These are phyloP conservation scores for Waltiozyma sp. DNA, from an alignment of 1,139 yeast genomes.

Conservation along the genomic window DNA sequence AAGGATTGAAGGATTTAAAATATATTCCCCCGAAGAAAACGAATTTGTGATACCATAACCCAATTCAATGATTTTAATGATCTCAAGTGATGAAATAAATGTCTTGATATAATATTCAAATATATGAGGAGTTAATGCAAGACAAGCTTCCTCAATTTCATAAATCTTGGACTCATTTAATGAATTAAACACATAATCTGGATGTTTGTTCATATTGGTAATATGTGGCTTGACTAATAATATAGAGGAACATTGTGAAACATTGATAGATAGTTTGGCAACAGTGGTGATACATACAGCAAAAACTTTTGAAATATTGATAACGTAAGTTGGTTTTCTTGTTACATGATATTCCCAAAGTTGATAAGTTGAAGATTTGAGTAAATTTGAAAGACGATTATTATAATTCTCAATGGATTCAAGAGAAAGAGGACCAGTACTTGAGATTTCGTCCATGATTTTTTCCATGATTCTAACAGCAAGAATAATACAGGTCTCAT, in stretches of 20 bases:
- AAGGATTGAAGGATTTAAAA: constrained; percentile 2
- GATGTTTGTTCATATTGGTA: constrained; percentile 13
- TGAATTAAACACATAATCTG: constrained; percentile 18
- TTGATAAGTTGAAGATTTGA: constrained; percentile 12
- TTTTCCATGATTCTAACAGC: constrained; percentile 24
- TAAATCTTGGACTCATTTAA: constrained; percentile 18
- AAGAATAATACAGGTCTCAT: constrained; percentile 17
- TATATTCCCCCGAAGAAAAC: constrained; percentile 1
- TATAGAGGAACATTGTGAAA: constrained; percentile 18
- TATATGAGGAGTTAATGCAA: constrained; percentile 9
- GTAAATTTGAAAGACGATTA: constrained; percentile 14
- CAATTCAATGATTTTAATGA: constrained; percentile 11
- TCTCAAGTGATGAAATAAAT: constrained; percentile 14
- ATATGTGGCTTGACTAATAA: constrained; percentile 22
- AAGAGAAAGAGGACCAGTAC: constrained; percentile 17
- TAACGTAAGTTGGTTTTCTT: constrained; percentile 20
- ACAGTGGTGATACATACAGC: constrained; percentile 21
- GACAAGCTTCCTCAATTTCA: constrained; percentile 10
- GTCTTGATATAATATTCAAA: constrained; percentile 11
- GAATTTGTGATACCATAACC: constrained; percentile 14
- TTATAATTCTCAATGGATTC: constrained; percentile 17
- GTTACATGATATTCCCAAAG: neutral
- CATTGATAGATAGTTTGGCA: constrained; percentile 20
- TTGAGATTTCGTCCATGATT: constrained; percentile 23
- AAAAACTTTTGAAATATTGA: constrained; percentile 25